phyloP scores from a whole-genome alignment of 148 eudicot species.

The Arbutus unedo region DNA sequence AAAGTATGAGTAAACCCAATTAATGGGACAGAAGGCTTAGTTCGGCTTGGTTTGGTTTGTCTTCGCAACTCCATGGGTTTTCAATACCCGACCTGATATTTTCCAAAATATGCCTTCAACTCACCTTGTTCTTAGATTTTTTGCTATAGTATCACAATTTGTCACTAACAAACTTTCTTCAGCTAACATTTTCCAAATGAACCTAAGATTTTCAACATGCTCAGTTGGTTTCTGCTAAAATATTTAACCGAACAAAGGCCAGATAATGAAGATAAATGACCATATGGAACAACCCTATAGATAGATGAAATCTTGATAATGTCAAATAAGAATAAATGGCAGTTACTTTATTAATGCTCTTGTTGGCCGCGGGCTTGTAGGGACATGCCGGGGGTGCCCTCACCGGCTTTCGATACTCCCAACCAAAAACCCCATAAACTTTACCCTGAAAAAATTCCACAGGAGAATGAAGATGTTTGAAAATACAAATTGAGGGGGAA shows the following conservation, averaged over 20 bases:
- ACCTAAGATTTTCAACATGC: background rate
- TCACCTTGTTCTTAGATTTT: background rate
- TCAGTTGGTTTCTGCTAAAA: background rate
- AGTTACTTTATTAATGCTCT: slow-evolving; percentile 39
- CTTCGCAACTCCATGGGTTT: background rate
- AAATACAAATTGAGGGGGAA: no score
- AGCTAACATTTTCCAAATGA: background rate
- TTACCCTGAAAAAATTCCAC: slow-evolving; percentile 37
- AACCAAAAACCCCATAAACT: slow-evolving; percentile 63
- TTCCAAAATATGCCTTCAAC: background rate
- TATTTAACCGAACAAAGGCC: background rate
- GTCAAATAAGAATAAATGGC: background rate
- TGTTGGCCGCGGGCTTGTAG: slow-evolving; percentile 52
- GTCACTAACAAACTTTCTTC: background rate
- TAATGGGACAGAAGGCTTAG: background rate
- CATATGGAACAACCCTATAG: background rate
- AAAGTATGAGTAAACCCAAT: background rate
- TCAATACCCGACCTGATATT: background rate
- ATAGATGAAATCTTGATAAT: background rate
- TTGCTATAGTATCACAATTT: background rate
- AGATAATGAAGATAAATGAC: background rate
- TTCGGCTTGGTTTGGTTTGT: background rate
- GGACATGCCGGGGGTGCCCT: slow-evolving; percentile 82
- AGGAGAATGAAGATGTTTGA: background rate
- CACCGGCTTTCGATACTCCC: slow-evolving; percentile 80